phyloP scores from a whole-genome alignment of 257 asterid genomes.

The Gynochthodes officinalis region DNA sequence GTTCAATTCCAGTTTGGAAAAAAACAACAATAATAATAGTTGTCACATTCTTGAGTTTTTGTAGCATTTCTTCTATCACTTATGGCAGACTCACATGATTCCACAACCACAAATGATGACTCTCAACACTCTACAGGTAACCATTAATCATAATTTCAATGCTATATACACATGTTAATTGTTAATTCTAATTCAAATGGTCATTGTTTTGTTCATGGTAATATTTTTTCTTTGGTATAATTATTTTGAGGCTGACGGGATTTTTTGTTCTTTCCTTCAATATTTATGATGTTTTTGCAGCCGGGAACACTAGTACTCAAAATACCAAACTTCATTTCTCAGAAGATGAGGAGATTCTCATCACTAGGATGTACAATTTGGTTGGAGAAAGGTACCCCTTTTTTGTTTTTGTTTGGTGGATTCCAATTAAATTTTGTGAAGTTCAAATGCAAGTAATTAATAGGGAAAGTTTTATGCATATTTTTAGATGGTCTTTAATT shows the following conservation, averaged over 20 bases:
- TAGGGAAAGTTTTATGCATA: too few relatives aligned
- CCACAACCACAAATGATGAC: conserved; percentile 16
- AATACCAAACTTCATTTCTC: conserved; percentile 26
- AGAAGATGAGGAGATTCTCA: conserved; percentile 31
- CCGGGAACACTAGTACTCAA: conserved; percentile 1
- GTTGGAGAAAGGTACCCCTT: conserved; percentile 22
- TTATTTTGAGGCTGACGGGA: not conserved
- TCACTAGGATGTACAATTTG: conserved; percentile 30
- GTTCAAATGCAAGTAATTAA: not conserved
- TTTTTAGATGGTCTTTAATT: conserved; percentile 46
- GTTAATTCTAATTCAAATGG: not conserved
- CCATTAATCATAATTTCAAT: not conserved
- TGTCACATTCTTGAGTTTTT: not conserved
- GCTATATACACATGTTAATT: not conserved
- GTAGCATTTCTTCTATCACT: not conserved
- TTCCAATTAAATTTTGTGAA: not conserved
- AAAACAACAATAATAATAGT: not conserved
- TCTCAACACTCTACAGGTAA: conserved; percentile 21
- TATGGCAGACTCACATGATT: conserved; percentile 20
- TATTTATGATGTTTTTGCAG: conserved; percentile 7
- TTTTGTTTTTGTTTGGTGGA: not conserved
- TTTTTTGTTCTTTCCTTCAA: not conserved
- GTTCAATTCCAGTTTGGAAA: not conserved
- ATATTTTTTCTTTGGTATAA: not conserved
- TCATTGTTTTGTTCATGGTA: not conserved